phyloP scores from a whole-genome alignment of 345 rosid species.

The Zanthoxylum bungeanum region DNA sequence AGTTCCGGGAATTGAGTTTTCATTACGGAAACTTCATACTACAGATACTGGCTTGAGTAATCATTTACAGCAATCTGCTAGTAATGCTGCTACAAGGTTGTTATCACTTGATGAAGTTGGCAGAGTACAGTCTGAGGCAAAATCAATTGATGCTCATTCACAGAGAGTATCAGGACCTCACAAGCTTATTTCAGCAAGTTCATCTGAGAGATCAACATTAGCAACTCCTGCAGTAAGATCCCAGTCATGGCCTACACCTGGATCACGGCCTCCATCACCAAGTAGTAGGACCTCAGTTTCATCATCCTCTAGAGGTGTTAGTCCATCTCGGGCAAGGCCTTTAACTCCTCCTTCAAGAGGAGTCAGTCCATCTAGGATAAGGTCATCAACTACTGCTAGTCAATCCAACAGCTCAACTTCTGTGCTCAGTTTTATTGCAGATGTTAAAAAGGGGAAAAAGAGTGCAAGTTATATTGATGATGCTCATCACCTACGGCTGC shows the following conservation, averaged over 20 bases:
- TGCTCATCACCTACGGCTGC: constrained; percentile 83
- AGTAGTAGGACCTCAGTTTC: constrained; percentile 46
- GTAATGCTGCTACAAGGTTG: constrained; percentile 50
- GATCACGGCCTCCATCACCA: constrained; percentile 71
- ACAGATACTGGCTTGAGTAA: constrained; percentile 33
- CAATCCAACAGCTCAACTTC: constrained; percentile 61
- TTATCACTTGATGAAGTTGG: constrained; percentile 36
- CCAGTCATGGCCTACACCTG: constrained; percentile 43
- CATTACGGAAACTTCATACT: constrained; percentile 47
- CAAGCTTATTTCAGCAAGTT: constrained; percentile 42
- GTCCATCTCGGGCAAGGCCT: constrained; percentile 62
- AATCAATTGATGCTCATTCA: constrained; percentile 45
- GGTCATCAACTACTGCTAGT: constrained; percentile 50
- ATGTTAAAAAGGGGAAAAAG: constrained; percentile 77
- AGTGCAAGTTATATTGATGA: constrained; percentile 67
- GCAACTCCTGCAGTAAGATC: constrained; percentile 47
- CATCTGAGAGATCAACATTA: constrained; percentile 47
- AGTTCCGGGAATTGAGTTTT: constrained; percentile 40
- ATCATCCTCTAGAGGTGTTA: constrained; percentile 55
- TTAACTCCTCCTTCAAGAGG: constrained; percentile 77
- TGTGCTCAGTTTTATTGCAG: constrained; percentile 85
- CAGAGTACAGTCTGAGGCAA: constrained; percentile 39
- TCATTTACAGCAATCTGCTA: constrained; percentile 54
- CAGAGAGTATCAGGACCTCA: constrained; percentile 31
- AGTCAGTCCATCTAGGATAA: constrained; percentile 72